phyloP scores from a whole-genome alignment of 768 basidiomycete genomes.

The Chiua virens region DNA sequence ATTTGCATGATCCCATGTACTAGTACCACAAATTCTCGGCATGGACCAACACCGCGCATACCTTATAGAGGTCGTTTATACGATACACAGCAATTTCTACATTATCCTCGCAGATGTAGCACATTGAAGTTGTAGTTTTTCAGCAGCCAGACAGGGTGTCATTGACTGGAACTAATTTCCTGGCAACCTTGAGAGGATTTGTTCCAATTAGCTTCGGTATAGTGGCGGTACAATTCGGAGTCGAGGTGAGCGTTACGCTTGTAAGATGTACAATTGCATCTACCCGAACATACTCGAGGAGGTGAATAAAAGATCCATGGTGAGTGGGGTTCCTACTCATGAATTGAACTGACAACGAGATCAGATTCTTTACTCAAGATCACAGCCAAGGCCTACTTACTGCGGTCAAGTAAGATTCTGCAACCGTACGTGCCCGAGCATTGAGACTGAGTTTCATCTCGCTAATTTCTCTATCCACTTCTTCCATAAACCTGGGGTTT shows the following conservation, averaged over 20 bases:
- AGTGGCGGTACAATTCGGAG: slow-evolving; percentile 18
- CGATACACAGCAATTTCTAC: slow-evolving; percentile 16
- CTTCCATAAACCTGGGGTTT: slow-evolving; percentile 86
- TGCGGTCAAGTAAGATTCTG: slow-evolving; percentile 92
- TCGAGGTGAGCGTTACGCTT: slow-evolving; percentile 6
- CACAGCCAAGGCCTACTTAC: slow-evolving; percentile 45
- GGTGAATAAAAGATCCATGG: slow-evolving; percentile 7
- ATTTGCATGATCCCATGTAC: slow-evolving; percentile 27
- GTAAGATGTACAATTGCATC: slow-evolving; percentile 17
- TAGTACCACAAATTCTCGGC: slow-evolving; percentile 15
- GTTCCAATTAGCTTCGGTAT: slow-evolving; percentile 6
- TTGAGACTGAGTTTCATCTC: slow-evolving; percentile 99
- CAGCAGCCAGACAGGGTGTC: slow-evolving; percentile 3
- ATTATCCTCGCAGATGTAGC: slow-evolving; percentile 23
- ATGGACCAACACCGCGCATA: slow-evolving; percentile 26
- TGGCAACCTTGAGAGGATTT: background rate
- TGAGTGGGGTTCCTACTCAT: slow-evolving; percentile 9
- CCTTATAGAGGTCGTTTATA: slow-evolving; percentile 17
- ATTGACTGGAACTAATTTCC: slow-evolving; percentile 5
- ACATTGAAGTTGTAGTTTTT: slow-evolving; percentile 17
- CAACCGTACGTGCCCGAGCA: slow-evolving; percentile 93
- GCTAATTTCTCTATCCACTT: slow-evolving; percentile 98
- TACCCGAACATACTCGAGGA: slow-evolving; percentile 16
- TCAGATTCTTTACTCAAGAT: slow-evolving; percentile 2
- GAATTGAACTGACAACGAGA: slow-evolving; percentile 23